A percentile compares a stretch with the other conserved stretches of the same genome.
phyloP scores from a whole-genome alignment of 305 asterid species.

The Lippia alba region DNA sequence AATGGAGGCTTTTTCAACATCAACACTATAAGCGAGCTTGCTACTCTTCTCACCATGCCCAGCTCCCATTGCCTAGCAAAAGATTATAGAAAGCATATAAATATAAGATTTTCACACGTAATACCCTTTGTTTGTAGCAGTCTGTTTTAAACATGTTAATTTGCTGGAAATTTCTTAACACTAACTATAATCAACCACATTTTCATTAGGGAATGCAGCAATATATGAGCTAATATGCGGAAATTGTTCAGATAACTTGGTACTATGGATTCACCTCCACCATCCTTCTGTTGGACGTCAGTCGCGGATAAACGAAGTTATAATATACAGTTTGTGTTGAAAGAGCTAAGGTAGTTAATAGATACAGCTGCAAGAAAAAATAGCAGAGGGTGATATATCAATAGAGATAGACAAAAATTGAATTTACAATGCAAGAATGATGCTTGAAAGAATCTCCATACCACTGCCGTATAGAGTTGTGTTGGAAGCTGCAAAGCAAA shows the following conservation, averaged over 20 bases:
- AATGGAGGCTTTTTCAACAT: constrained; percentile 27
- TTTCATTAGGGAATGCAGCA: neutral
- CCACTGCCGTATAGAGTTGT: constrained; percentile 74
- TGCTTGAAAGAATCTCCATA: constrained; percentile 36
- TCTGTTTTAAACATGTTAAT: too few relatives aligned
- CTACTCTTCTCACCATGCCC: constrained; percentile 41
- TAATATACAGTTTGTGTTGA: constrained; percentile 58
- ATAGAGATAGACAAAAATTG: constrained; percentile 17
- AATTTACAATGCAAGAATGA: constrained; percentile 13
- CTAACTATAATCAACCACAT: neutral
- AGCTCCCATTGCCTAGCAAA: constrained; percentile 42
- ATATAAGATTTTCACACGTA: neutral
- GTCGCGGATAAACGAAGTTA: constrained; percentile 51
- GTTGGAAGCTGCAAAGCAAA: constrained; percentile 72
- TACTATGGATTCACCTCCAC: constrained; percentile 52
- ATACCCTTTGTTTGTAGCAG: neutral
- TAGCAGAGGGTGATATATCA: constrained; percentile 17
- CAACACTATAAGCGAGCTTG: constrained; percentile 39
- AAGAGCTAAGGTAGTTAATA: constrained; percentile 53
- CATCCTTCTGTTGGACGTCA: constrained; percentile 46
- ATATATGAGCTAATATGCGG: neutral
- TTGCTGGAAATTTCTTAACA: neutral
- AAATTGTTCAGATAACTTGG: constrained; percentile 1
- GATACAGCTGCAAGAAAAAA: constrained; percentile 55
- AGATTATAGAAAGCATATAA: constrained; percentile 15